These are phyloP conservation scores for Pyracantha coccinea DNA, from an alignment of 331 rosid genomes.

Conservation along the genomic window DNA sequence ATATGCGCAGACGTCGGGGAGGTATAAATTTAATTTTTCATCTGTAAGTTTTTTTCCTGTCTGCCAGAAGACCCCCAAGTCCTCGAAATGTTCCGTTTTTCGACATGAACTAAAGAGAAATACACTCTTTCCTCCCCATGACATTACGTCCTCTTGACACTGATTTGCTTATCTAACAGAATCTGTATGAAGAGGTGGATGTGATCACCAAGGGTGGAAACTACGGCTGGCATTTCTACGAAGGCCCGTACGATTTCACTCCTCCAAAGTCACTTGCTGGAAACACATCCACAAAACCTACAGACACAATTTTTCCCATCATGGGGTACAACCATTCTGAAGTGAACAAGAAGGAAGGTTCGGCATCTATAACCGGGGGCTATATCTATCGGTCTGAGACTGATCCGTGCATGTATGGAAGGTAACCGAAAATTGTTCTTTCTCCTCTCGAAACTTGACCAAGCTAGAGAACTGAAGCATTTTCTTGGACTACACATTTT, in stretches of 20 bases:
- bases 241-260: constrained; percentile 52
- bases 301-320: constrained; percentile 52
- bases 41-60: not conserved
- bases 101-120: not conserved
- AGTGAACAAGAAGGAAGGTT: constrained; percentile 53
- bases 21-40: constrained; percentile 37
- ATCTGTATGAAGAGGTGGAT: constrained; percentile 77
- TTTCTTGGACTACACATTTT: not conserved
- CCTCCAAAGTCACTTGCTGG: constrained; percentile 41
- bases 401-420: constrained; percentile 88
- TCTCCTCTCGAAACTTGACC: not conserved
- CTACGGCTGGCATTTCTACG: constrained; percentile 87
- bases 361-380: constrained; percentile 81
- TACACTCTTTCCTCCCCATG: not conserved
- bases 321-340: constrained; percentile 73
- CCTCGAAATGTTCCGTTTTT: not conserved
- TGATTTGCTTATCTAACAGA: constrained; percentile 33
- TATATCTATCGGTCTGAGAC: constrained; percentile 68
- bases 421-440: constrained; percentile 29
- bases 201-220: constrained; percentile 84
- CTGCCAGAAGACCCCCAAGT: not conserved
- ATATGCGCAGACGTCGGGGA: constrained; percentile 76
- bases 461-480: not conserved
- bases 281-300: constrained; percentile 43
- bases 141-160: not conserved